A percentile compares a stretch with the other conserved stretches of the same genome.
Conservation (phyloP, 2,329 filamentous ascomycete genomes). For the Akanthomyces muscarius region DNA sequence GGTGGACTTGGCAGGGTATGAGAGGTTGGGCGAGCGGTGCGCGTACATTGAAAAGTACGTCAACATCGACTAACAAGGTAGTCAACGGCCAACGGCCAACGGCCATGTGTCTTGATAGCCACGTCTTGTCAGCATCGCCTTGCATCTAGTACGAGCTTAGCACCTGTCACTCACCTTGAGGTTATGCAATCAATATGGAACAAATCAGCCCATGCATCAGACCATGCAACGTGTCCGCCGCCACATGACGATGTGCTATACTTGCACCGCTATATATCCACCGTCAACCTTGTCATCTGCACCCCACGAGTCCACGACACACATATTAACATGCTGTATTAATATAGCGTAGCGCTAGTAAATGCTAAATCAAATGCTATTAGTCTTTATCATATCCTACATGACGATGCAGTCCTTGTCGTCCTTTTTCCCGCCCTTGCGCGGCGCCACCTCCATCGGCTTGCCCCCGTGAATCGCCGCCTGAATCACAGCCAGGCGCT, state of each 20-base stretch:
- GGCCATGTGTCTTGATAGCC: no score
- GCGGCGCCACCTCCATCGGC: slow-evolving; percentile 53
- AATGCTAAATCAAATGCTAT: slow-evolving; percentile 17
- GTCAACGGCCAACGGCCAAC: neutral
- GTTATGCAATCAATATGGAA: no score
- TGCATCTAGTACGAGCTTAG: no score
- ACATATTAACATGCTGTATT: slow-evolving; percentile 1
- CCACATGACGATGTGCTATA: neutral
- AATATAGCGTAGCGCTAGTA: slow-evolving; percentile 16
- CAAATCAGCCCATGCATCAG: slow-evolving; percentile 1
- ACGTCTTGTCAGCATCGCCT: no score
- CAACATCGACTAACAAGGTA: neutral
- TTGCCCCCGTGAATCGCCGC: slow-evolving; percentile 64
- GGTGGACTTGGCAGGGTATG: neutral
- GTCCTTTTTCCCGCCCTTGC: slow-evolving; percentile 43
- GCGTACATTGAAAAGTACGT: neutral
- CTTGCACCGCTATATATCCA: neutral
- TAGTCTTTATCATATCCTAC: slow-evolving; percentile 30
- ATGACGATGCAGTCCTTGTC: slow-evolving; percentile 58
- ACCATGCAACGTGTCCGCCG: neutral
- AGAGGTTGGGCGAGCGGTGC: neutral
- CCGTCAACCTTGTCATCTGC: neutral
- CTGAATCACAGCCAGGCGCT: slow-evolving; percentile 80
- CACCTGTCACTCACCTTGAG: no score
- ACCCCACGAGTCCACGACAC: neutral